A percentile compares a stretch with the other conserved stretches of the same genome.
Conservation (phyloP, 1,284 basidiomycete genomes). For the Ustilago crameri region DNA sequence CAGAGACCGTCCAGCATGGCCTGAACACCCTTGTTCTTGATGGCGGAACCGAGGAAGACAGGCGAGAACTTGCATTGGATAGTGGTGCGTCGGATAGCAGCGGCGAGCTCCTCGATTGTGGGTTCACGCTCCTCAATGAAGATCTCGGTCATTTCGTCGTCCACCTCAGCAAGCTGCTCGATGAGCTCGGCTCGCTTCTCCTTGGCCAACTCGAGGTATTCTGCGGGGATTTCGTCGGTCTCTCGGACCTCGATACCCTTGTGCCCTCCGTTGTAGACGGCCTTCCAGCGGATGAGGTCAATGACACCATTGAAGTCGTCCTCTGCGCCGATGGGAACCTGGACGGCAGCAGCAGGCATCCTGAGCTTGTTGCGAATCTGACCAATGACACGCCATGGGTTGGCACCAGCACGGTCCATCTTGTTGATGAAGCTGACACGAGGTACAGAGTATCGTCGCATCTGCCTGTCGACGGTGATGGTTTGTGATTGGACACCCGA, state of each 20-base stretch:
- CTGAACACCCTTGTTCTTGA: constrained; percentile 98
- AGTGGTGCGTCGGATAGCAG: constrained; percentile 88
- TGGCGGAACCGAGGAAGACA: constrained; percentile 95
- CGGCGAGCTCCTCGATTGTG: constrained; percentile 76
- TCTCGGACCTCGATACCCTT: constrained; percentile 90
- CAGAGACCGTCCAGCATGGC: constrained; percentile 93
- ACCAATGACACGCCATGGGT: constrained; percentile 92
- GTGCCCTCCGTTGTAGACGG: constrained; percentile 91
- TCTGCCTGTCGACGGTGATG: constrained; percentile 98
- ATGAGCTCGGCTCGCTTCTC: constrained; percentile 79
- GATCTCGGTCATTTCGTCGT: constrained; percentile 91
- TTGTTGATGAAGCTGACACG: constrained; percentile 98
- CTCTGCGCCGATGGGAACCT: constrained; percentile 93
- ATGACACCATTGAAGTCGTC: constrained; percentile 89
- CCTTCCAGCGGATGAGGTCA: constrained; percentile 93
- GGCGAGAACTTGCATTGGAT: constrained; percentile 90
- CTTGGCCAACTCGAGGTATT: constrained; percentile 70
- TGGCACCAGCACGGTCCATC: constrained; percentile 98
- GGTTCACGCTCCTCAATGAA: constrained; percentile 77
- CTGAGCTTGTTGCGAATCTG: constrained; percentile 93
- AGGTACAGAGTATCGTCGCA: constrained; percentile 93
- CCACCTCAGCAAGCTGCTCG: constrained; percentile 94
- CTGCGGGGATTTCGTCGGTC: constrained; percentile 86
- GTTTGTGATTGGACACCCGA: constrained; percentile 98
- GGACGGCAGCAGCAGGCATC: constrained; percentile 93